Evolutionary conservation across 2,329 filamentous ascomycete species (phyloP).

Genomic region (Ceratocystis papillata): DNA sequence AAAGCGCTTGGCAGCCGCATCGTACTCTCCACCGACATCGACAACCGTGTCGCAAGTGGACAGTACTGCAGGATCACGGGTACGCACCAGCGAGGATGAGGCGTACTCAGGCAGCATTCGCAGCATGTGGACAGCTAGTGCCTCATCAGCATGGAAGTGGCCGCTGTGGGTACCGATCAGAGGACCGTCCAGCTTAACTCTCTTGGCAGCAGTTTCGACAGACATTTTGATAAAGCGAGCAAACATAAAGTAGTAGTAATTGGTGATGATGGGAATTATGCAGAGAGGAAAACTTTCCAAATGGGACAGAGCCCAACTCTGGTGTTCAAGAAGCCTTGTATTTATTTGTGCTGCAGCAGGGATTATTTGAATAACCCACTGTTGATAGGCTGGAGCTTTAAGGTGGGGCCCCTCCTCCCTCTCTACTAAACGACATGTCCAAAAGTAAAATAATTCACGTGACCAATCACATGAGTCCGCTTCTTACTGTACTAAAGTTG

Average conservation of each 20-base stretch:
- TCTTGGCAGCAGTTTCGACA: constrained; percentile 63
- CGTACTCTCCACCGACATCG: constrained; percentile 94
- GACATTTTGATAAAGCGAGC: constrained; percentile 41
- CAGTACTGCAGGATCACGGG: constrained; percentile 70
- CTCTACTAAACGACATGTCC: neutral
- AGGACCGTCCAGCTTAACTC: constrained; percentile 56
- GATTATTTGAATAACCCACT: constrained; percentile 17
- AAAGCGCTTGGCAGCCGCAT: constrained; percentile 64
- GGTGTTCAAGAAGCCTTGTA: neutral
- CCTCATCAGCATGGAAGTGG: constrained; percentile 98
- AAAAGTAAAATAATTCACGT: neutral
- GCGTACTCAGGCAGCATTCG: constrained; percentile 74
- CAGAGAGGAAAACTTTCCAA: neutral
- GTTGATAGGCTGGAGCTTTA: constrained; percentile 15
- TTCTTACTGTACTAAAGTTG: neutral
- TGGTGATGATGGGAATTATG: neutral
- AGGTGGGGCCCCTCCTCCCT: neutral
- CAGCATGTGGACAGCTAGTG: constrained; percentile 91
- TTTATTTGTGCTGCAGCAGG: neutral
- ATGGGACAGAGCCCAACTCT: neutral
- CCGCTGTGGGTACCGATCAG: constrained; percentile 91
- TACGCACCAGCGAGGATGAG: constrained; percentile 65
- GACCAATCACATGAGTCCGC: neutral
- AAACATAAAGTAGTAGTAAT: constrained; percentile 30
- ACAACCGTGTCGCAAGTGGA: constrained; percentile 86